Percentiles rank a stretch among this genome's conserved stretches.
Evolutionary conservation across 768 basidiomycete species (phyloP).

Genomic region (Kwoniella bestiolae): DNA sequence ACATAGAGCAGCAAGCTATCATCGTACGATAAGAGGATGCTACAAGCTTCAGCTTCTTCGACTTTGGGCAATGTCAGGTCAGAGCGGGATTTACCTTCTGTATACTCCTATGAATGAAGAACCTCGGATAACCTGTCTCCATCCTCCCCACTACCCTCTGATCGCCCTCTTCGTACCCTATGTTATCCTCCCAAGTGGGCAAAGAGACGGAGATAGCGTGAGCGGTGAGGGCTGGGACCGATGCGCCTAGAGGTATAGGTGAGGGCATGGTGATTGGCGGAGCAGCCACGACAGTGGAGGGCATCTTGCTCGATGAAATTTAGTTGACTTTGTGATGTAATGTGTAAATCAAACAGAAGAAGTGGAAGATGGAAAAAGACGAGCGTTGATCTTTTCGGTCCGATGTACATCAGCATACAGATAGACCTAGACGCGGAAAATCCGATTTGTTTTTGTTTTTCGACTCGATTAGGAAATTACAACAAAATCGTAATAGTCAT

Average conservation of each 20-base stretch:
- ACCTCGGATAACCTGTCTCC: conserved; percentile 90
- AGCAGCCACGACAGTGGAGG: conserved; percentile 24
- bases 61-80: too few species aligned
- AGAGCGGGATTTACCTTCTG: conserved; percentile 67
- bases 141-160: conserved; percentile 75
- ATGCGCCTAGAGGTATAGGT: conserved; percentile 47
- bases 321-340: neutral
- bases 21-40: neutral
- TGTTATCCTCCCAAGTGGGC: conserved; percentile 87
- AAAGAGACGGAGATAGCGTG: conserved; percentile 96
- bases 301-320: neutral
- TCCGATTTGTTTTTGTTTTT: neutral
- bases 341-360: too few species aligned
- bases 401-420: neutral
- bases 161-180: conserved; percentile 89
- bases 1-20: conserved; percentile 76
- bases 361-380: neutral
- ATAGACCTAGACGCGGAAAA: neutral
- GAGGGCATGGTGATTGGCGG: conserved; percentile 24
- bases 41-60: too few species aligned
- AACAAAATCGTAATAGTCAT: neutral
- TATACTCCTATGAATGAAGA: conserved; percentile 87
- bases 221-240: conserved; percentile 60
- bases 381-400: neutral
- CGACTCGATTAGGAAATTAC: neutral